Conservation (phyloP, 768 basidiomycete species). For the Pleurotus giganteus region DNA sequence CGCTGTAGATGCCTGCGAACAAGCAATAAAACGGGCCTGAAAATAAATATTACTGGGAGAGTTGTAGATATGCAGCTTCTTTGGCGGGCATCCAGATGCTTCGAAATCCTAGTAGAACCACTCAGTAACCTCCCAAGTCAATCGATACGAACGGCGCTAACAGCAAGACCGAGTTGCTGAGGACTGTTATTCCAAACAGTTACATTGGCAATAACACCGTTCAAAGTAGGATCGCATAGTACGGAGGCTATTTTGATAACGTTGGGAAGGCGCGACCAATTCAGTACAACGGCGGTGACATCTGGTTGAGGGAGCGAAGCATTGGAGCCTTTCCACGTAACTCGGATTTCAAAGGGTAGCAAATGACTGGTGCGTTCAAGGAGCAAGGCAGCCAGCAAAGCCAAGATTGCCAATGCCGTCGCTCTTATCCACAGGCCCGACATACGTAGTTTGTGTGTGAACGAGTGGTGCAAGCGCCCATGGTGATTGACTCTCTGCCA, state of each 20-base stretch:
- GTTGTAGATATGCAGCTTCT: slow-evolving; percentile 52
- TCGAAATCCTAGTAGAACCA: slow-evolving; percentile 35
- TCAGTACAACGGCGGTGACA: slow-evolving; percentile 58
- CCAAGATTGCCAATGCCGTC: not conserved
- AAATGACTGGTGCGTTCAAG: not conserved
- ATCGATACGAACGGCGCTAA: slow-evolving; percentile 22
- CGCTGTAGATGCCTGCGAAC: slow-evolving; percentile 44
- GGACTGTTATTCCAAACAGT: slow-evolving; percentile 67
- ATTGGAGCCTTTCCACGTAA: not conserved
- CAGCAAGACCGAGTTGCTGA: slow-evolving; percentile 36
- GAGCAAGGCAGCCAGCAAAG: not conserved
- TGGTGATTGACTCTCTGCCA: not conserved
- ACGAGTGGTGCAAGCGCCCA: not conserved
- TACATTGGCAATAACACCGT: slow-evolving; percentile 45
- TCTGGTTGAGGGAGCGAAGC: slow-evolving; percentile 22
- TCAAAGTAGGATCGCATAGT: slow-evolving; percentile 46
- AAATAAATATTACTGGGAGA: slow-evolving; percentile 59
- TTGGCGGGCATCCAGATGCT: slow-evolving; percentile 36
- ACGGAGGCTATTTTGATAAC: slow-evolving; percentile 51
- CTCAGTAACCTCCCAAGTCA: not conserved
- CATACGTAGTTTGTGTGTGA: not conserved
- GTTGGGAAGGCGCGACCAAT: slow-evolving; percentile 67
- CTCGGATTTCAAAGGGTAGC: not conserved
- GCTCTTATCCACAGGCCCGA: not conserved
- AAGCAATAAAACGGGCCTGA: slow-evolving; percentile 60